A percentile compares a stretch with the other conserved stretches of the same genome.
Conservation (phyloP, 2,329 filamentous ascomycete genomes). For the Pseudogymnoascus sp. region DNA sequence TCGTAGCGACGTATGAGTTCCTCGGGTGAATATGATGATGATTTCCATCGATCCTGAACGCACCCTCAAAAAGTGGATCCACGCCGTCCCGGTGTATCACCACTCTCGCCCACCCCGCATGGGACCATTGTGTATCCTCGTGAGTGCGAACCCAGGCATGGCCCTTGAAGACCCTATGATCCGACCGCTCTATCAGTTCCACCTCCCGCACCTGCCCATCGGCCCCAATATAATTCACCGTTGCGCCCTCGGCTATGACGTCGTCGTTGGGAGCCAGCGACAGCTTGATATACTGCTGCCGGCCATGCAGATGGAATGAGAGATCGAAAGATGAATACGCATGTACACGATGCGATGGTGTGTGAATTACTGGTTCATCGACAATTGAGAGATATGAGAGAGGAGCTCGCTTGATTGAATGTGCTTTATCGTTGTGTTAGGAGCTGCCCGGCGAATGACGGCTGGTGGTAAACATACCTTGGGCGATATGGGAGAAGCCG, state of each 20-base stretch:
- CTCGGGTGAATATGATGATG: conserved; percentile 80
- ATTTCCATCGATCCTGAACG: conserved; percentile 71
- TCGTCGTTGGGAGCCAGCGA: conserved; percentile 85
- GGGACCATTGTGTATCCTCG: conserved; percentile 58
- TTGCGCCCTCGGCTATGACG: conserved; percentile 68
- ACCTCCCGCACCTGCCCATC: conserved; percentile 60
- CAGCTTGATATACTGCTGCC: conserved; percentile 64
- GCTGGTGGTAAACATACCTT: conserved; percentile 1
- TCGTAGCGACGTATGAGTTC: conserved; percentile 64
- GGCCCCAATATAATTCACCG: conserved; percentile 59
- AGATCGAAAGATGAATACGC: conserved; percentile 78
- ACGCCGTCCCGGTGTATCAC: conserved; percentile 68
- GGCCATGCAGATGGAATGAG: conserved; percentile 63
- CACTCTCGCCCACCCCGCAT: conserved; percentile 81
- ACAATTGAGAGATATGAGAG: conserved; percentile 65
- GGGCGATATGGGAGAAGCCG: neutral
- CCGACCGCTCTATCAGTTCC: conserved; percentile 62
- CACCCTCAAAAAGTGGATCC: conserved; percentile 78
- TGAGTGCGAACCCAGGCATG: conserved; percentile 59
- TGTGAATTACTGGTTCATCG: conserved; percentile 68
- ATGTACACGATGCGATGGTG: conserved; percentile 69
- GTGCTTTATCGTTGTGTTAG: conserved; percentile 37
- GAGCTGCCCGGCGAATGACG: neutral
- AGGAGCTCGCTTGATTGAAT: conserved; percentile 68
- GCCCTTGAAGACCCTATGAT: conserved; percentile 80